Evolutionary conservation across 352 stramenopile species (phyloP).

Genomic region (Halophytophthora batemanensis): DNA sequence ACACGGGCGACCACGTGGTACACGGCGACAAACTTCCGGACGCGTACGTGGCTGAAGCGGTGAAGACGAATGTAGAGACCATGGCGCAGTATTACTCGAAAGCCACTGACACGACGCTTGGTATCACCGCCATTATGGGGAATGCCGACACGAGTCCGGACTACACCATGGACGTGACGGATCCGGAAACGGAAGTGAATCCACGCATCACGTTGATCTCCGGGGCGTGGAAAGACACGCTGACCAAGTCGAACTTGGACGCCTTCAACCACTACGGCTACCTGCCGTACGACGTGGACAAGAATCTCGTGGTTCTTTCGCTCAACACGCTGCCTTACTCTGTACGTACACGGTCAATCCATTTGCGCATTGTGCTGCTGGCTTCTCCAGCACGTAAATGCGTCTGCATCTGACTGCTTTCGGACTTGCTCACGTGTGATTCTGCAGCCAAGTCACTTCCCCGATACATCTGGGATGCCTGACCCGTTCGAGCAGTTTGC

Average conservation of each 20-base stretch:
- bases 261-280: slow-evolving; percentile 42
- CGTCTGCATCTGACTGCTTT: not conserved
- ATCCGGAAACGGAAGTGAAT: slow-evolving; percentile 34
- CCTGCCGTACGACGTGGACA: slow-evolving; percentile 44
- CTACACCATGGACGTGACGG: slow-evolving; percentile 53
- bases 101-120: slow-evolving; percentile 23
- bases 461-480: slow-evolving; percentile 48
- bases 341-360: slow-evolving; percentile 20
- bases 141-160: slow-evolving; percentile 62
- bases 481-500: slow-evolving; percentile 89
- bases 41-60: slow-evolving; percentile 45
- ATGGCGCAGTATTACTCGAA: slow-evolving; percentile 61
- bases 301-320: slow-evolving; percentile 48
- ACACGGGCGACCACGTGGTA: slow-evolving; percentile 68
- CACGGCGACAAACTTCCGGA: slow-evolving; percentile 52
- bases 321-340: slow-evolving; percentile 74
- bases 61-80: slow-evolving; percentile 53
- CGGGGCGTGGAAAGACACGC: slow-evolving; percentile 32
- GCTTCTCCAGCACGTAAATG: not conserved
- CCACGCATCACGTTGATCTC: slow-evolving; percentile 43
- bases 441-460: slow-evolving; percentile 54
- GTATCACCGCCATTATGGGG: slow-evolving; percentile 67
- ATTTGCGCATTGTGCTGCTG: no score
- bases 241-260: slow-evolving; percentile 36
- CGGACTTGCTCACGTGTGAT: not conserved